A percentile compares a stretch with the other conserved stretches of the same genome.
Conservation (phyloP, 78 protist species). For the Emiliania huxleyi region DNA sequence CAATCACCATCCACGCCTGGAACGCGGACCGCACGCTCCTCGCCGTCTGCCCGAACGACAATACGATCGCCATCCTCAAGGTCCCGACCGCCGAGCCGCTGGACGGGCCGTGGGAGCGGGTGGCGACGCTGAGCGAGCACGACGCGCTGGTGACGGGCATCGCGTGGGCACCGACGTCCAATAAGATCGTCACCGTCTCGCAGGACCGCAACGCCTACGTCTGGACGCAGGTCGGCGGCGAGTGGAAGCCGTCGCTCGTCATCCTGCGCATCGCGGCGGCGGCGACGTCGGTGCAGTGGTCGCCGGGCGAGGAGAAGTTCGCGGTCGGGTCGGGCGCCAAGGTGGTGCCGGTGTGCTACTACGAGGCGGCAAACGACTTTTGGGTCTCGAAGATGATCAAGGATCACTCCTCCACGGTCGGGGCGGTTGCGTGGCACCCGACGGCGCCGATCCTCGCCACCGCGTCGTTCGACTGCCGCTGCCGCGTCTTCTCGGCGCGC, state of each 20-base stretch:
- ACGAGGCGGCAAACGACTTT: constrained; percentile 89
- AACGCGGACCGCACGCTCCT: constrained; percentile 77
- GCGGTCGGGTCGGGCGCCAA: constrained; percentile 89
- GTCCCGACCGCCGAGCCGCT: constrained; percentile 23
- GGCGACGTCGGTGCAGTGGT: constrained; percentile 87
- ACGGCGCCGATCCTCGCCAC: constrained; percentile 76
- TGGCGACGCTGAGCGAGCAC: constrained; percentile 65
- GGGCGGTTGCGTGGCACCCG: constrained; percentile 87
- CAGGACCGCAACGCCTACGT: constrained; percentile 97
- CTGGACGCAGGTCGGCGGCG: constrained; percentile 65
- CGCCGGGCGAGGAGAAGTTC: constrained; percentile 72
- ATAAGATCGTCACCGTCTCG: constrained; percentile 83
- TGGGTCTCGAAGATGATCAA: constrained; percentile 87
- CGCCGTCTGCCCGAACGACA: constrained; percentile 87
- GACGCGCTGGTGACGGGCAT: constrained; percentile 83
- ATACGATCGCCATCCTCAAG: constrained; percentile 72
- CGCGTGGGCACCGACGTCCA: constrained; percentile 87
- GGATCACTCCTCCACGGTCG: constrained; percentile 71
- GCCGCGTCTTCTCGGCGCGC: constrained; percentile 73
- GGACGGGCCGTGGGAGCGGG: constrained; percentile 25
- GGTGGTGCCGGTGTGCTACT: constrained; percentile 81
- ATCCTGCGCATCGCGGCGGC: constrained; percentile 86
- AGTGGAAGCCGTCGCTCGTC: constrained; percentile 89
- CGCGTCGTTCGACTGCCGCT: constrained; percentile 73
- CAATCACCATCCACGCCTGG: constrained; percentile 81